These are phyloP conservation scores for Breynia disticha DNA, from an alignment of 441 rosid genomes.

Conservation along the genomic window DNA sequence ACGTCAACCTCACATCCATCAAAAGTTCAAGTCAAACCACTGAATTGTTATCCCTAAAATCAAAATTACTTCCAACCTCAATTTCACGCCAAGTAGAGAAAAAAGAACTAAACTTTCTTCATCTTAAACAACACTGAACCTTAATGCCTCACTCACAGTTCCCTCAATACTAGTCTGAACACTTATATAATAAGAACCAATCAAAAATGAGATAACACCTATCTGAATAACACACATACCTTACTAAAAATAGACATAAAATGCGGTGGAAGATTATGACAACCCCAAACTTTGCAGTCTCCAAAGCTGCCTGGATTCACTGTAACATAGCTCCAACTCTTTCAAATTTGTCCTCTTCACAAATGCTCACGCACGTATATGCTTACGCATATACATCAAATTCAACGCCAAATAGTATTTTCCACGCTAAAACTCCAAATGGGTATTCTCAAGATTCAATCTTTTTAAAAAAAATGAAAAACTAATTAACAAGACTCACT, in stretches of 20 bases:
- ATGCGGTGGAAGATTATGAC: conserved; percentile 13
- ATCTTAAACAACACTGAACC: conserved; percentile 2
- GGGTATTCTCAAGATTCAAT: too few species aligned
- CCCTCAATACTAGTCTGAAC: background rate
- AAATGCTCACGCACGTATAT: conserved; percentile 1
- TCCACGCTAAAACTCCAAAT: background rate
- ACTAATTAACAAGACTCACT: too few species aligned
- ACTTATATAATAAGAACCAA: conserved; percentile 6
- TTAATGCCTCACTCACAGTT: too few species aligned
- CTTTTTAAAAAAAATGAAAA: too few species aligned
- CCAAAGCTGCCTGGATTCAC: conserved; percentile 28
- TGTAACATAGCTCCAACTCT: conserved; percentile 26
- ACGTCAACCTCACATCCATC: conserved; percentile 12
- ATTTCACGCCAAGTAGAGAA: too few species aligned
- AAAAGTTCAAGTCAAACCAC: background rate
- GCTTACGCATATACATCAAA: background rate
- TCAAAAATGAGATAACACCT: conserved; percentile 7
- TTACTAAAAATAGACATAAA: conserved; percentile 19
- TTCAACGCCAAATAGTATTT: background rate
- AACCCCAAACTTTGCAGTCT: conserved; percentile 12
- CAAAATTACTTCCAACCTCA: too few species aligned
- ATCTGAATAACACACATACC: background rate
- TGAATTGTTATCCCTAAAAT: too few species aligned
- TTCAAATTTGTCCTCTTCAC: conserved; percentile 17
- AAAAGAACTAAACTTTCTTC: background rate